Conservation (phyloP, 306 rosid genomes). For the Trifolium dubium region DNA sequence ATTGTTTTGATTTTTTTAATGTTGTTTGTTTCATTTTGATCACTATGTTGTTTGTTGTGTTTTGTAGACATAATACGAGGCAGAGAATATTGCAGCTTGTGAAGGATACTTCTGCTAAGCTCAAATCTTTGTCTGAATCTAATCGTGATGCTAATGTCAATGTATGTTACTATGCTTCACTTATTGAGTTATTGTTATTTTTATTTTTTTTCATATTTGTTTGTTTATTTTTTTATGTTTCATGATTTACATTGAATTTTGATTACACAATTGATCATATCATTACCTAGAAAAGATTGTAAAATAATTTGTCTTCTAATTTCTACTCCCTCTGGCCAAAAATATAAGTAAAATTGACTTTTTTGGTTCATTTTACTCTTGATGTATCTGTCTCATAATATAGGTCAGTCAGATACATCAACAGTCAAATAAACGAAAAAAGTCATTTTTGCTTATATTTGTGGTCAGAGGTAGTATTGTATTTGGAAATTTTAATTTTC, state of each 20-base stretch:
- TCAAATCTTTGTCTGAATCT: conserved; percentile 61
- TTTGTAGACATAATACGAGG: conserved; percentile 67
- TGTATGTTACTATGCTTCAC: conserved; percentile 40
- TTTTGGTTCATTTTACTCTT: too few relatives aligned
- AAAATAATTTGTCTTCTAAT: too few relatives aligned
- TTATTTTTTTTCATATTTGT: not conserved
- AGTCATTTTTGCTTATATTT: too few relatives aligned
- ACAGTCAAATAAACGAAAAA: too few relatives aligned
- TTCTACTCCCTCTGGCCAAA: too few relatives aligned
- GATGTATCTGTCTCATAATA: too few relatives aligned
- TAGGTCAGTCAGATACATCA: too few relatives aligned
- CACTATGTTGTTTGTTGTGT: not conserved
- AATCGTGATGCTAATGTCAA: conserved; percentile 46
- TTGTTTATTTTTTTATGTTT: conserved; percentile 22
- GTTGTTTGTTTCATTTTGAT: not conserved
- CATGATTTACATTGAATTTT: conserved; percentile 7
- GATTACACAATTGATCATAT: conserved; percentile 25
- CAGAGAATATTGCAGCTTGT: conserved; percentile 70
- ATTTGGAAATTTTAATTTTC: conserved; percentile 6
- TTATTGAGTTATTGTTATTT: not conserved
- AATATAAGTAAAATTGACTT: too few relatives aligned
- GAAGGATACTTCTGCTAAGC: conserved; percentile 79
- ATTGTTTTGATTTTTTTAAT: not conserved
- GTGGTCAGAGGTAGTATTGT: too few relatives aligned
- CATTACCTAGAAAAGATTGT: not conserved